A percentile compares a stretch with the other conserved stretches of the same genome.
These are phyloP conservation scores for Claviceps spartinae DNA, from an alignment of 2,329 filamentous ascomycete genomes.

Conservation along the genomic window DNA sequence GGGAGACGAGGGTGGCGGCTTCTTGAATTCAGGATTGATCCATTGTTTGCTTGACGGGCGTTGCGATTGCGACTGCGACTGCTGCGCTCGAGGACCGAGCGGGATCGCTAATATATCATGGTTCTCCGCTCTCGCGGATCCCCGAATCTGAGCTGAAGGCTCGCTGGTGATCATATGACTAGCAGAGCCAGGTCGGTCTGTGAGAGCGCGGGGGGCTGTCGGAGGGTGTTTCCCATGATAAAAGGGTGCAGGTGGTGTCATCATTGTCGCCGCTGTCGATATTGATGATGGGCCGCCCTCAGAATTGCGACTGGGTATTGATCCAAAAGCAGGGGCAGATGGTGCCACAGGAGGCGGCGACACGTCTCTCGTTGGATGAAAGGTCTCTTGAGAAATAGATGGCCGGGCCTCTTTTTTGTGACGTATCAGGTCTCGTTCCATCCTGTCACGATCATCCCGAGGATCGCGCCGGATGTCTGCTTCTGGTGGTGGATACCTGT, in stretches of 20 bases:
- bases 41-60: slow-evolving; percentile 46
- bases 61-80: slow-evolving; percentile 29
- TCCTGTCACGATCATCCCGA: slow-evolving; percentile 33
- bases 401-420: slow-evolving; percentile 36
- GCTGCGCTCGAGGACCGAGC: slow-evolving; percentile 39
- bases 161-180: slow-evolving; percentile 16
- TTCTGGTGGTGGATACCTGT: slow-evolving; percentile 26
- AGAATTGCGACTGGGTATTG: slow-evolving; percentile 34
- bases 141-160: slow-evolving; percentile 21
- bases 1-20: slow-evolving; percentile 35
- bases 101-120: slow-evolving; percentile 36
- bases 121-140: slow-evolving; percentile 25
- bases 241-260: neutral
- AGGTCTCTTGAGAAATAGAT: slow-evolving; percentile 33
- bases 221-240: slow-evolving; percentile 29
- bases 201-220: slow-evolving; percentile 38
- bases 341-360: slow-evolving; percentile 45
- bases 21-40: slow-evolving; percentile 42
- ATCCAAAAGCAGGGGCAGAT: slow-evolving; percentile 44
- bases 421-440: slow-evolving; percentile 33
- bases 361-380: slow-evolving; percentile 33
- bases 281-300: slow-evolving; percentile 14
- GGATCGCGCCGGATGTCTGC: slow-evolving; percentile 27
- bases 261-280: neutral
- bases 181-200: slow-evolving; percentile 34